These are phyloP conservation scores for Daedaleopsis nitida DNA, from an alignment of 768 basidiomycete species.

Conservation along the genomic window DNA sequence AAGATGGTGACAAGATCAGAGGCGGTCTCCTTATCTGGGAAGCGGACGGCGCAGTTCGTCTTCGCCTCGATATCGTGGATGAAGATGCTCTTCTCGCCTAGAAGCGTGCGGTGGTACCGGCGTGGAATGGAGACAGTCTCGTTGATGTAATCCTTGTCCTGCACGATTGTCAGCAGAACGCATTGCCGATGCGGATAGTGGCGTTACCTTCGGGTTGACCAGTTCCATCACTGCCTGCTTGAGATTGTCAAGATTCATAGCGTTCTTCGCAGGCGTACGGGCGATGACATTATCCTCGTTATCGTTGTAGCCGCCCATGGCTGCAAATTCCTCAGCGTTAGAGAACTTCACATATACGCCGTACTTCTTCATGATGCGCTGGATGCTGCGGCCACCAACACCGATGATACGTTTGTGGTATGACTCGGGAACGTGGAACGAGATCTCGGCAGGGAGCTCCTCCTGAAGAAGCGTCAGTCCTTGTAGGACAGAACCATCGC, in stretches of 20 bases:
- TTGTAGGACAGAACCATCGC: slow-evolving; percentile 81
- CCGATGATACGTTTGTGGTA: slow-evolving; percentile 99
- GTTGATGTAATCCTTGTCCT: slow-evolving; percentile 97
- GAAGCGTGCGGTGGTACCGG: slow-evolving; percentile 90
- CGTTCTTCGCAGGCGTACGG: slow-evolving; percentile 97
- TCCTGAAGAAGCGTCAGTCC: slow-evolving; percentile 91
- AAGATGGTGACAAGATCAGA: slow-evolving; percentile 95
- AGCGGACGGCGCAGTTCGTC: slow-evolving; percentile 90
- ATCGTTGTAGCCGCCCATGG: slow-evolving; percentile 91
- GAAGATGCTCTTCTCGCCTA: slow-evolving; percentile 96
- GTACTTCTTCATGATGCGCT: slow-evolving; percentile 99
- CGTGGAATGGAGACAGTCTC: slow-evolving; percentile 94
- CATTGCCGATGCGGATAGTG: not conserved
- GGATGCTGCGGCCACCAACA: slow-evolving; percentile 96
- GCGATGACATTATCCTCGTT: slow-evolving; percentile 99
- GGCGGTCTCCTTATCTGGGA: slow-evolving; percentile 93
- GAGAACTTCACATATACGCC: slow-evolving; percentile 99
- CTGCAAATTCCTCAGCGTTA: slow-evolving; percentile 95
- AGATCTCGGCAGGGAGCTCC: slow-evolving; percentile 97
- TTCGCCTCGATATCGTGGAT: slow-evolving; percentile 96
- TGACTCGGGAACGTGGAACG: slow-evolving; percentile 96
- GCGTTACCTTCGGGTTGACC: slow-evolving; percentile 87
- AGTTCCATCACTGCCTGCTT: slow-evolving; percentile 98
- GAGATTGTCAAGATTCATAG: slow-evolving; percentile 90
- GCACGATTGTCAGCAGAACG: not conserved